Evolutionary conservation across 2,329 filamentous ascomycete species (phyloP).

Genomic region (Sporothrix brunneoviolacea): DNA sequence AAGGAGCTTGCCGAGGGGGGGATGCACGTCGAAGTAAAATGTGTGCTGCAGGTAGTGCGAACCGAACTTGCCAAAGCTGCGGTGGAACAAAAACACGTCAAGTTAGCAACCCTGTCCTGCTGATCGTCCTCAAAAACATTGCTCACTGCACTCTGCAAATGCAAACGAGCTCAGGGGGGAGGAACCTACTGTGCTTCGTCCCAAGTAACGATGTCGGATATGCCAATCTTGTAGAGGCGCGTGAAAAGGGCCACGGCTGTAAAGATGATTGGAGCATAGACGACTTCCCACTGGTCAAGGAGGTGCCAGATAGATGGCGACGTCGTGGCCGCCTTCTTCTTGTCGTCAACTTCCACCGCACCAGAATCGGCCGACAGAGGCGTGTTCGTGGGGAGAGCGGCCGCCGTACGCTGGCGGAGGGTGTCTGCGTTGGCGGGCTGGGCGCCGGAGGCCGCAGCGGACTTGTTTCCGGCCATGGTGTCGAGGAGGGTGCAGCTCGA

Average conservation of each 20-base stretch:
- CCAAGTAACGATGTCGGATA: constrained; percentile 61
- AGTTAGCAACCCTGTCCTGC: constrained; percentile 9
- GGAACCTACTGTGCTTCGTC: constrained; percentile 56
- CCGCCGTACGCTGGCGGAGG: constrained; percentile 46
- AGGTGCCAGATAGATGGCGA: constrained; percentile 53
- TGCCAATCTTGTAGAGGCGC: constrained; percentile 61
- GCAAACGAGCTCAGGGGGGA: not conserved
- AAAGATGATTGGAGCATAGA: constrained; percentile 56
- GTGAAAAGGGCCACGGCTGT: constrained; percentile 59
- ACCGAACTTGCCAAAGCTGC: constrained; percentile 90
- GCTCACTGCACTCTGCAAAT: not conserved
- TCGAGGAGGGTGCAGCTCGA: not conserved
- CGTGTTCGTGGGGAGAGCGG: constrained; percentile 33
- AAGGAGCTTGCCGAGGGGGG: constrained; percentile 95
- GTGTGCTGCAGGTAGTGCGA: constrained; percentile 98
- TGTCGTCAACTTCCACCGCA: constrained; percentile 46
- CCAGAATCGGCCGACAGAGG: constrained; percentile 27
- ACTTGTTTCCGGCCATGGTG: constrained; percentile 48
- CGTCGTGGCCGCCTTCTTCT: constrained; percentile 49
- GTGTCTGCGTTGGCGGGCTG: constrained; percentile 52
- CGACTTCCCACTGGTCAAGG: constrained; percentile 57
- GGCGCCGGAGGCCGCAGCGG: constrained; percentile 53
- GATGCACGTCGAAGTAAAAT: constrained; percentile 89
- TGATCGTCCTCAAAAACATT: too few relatives aligned
- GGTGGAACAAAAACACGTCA: constrained; percentile 9